Conservation (phyloP, 2,329 filamentous ascomycete genomes). For the Chaetomium globosum region DNA sequence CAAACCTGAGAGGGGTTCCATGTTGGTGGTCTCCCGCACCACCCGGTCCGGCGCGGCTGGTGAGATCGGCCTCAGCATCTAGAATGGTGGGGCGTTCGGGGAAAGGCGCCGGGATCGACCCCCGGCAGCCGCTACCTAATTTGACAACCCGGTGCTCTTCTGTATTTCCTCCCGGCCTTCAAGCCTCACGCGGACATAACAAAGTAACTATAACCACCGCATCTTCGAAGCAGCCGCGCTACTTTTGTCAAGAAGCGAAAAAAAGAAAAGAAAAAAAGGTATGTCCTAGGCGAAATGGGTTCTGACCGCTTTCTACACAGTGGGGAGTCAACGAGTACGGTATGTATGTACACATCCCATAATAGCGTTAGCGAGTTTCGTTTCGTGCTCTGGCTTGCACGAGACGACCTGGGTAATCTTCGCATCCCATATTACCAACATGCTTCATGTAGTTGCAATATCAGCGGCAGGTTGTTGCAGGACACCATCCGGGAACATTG, state of each 20-base stretch:
- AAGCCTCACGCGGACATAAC: not conserved
- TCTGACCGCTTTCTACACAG: too few relatives aligned
- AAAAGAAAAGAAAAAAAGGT: not conserved
- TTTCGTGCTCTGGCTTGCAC: not conserved
- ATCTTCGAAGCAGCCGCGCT: not conserved
- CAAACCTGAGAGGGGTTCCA: slow-evolving; percentile 11
- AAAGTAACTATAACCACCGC: not conserved
- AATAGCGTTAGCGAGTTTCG: not conserved
- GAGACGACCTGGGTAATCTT: not conserved
- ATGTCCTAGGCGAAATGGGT: not conserved
- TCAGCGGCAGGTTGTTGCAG: slow-evolving; percentile 15
- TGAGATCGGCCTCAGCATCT: not conserved
- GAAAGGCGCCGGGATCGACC: not conserved
- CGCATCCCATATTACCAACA: slow-evolving; percentile 1
- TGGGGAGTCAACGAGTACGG: too few relatives aligned
- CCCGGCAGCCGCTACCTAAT: not conserved
- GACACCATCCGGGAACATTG: slow-evolving; percentile 18
- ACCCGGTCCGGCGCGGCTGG: slow-evolving; percentile 11
- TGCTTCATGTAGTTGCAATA: slow-evolving; percentile 11
- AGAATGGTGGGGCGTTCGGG: slow-evolving; percentile 3
- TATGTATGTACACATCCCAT: too few relatives aligned
- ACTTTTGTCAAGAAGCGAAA: not conserved
- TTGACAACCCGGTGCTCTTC: not conserved
- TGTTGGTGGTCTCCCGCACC: not conserved
- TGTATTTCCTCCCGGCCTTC: not conserved